Evolutionary conservation across 805 yeast genomes (phyloP), one percentile per base, ranked within the genome.

Genomic region (Saccharomycopsis sp.): DNA sequence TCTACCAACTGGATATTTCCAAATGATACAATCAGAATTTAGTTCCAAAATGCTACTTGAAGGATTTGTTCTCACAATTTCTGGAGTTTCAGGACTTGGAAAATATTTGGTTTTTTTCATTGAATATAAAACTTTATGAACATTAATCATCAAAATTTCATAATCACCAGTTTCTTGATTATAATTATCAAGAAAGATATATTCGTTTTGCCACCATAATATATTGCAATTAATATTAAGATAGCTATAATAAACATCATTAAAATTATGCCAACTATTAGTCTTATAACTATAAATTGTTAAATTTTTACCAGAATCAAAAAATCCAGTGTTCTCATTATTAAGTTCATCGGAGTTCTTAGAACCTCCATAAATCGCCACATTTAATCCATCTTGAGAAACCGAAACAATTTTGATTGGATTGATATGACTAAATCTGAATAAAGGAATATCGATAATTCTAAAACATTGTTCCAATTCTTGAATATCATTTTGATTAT

Each of bases 1-100:
- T 23, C 41, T 36, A 17, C 45, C 44, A 23, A 57, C 48, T 38
- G 55, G 60, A 40, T 57, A 57, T 40, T 51, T 53, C 49, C 58
- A 57, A 5, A 55, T 55, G 6, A 57, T 41, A 10, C 43, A 41
- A 18, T 38, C 48, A 1, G 57, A 51, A 40, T 53, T 48, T 34
- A 56, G 50, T 18, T 40, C 32, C 6, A n/a, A 9, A 15, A 18
- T 17, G 3, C 15, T n/a, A 13, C 21, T 18, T 12, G 5, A 20
- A 21, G 17, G n/a, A 36, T 35, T 31, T 9, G 33, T 31, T 5
- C 32, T 27, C n/a, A n/a, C n/a, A 20, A 19, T 12, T 12, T 17
- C 18, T 13, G 29, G 29, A 20, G 13, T 19, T 4, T 5, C 4
- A 23, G 18, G 26, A 14, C 28, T 15, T 4, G 4, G 19, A 20